Evolutionary conservation across 2,329 filamentous ascomycete genomes (phyloP).

Genomic region (Alternaria rosae): DNA sequence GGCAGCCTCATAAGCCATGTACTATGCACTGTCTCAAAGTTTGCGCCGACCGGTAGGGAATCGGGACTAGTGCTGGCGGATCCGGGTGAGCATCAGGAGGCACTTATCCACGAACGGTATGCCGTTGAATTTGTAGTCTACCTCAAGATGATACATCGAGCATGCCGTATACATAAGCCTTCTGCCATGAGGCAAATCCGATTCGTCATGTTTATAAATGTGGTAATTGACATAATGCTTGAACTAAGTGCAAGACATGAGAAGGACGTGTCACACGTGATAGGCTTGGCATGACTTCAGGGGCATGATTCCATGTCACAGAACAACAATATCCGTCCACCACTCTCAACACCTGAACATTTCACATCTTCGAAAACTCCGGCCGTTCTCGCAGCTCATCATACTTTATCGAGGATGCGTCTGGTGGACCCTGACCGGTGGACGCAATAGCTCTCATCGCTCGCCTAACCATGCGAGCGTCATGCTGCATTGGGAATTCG

Average conservation of each 20-base stretch:
- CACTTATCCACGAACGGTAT: not conserved
- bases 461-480: constrained; percentile 3
- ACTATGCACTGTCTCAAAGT: not conserved
- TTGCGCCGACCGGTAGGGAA: not conserved
- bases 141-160: not conserved
- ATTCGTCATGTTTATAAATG: not conserved
- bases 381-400: not conserved
- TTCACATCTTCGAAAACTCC: not conserved
- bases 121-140: not conserved
- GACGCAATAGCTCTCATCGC: not conserved
- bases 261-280: not conserved
- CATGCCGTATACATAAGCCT: not conserved
- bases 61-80: not conserved
- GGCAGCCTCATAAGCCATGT: not conserved
- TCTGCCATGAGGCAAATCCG: not conserved
- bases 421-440: not conserved
- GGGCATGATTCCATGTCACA: not conserved
- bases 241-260: not conserved
- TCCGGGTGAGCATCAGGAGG: not conserved
- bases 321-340: not conserved
- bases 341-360: not conserved
- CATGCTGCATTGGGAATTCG: not conserved
- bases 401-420: not conserved
- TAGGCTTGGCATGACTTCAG: constrained; percentile 1
- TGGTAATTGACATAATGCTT: not conserved